Base-by-base conservation (phyloP, 768 basidiomycete genomes). In the Mycena galericulata region DNA sequence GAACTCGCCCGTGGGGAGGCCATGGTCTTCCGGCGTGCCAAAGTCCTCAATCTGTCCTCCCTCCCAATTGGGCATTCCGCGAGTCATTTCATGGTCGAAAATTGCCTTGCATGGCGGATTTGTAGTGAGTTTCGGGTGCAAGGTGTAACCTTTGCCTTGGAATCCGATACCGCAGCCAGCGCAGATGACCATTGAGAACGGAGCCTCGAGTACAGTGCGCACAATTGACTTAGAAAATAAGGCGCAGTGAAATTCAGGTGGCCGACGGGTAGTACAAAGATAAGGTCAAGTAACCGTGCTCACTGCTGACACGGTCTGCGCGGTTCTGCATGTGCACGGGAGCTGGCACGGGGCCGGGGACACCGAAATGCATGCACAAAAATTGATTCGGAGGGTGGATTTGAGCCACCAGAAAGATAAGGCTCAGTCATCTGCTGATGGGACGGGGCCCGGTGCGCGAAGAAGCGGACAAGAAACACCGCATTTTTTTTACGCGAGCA, bases 401-500 rank as follows among this genome's bases (percentile, higher is more conserved):
- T 36, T 6, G 34, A 36, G 34, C 14, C 8, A 36, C 34, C 34
- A 36, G 8, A 36, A 36, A 36, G 41, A 43, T n/a, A n/a, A 43
- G 22, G 11, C n/a, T 38, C 34, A 14, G 36, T 54, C 24, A 38
- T 36, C 8, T 36, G 34, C 34, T 36, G 34, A 36, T 14, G 34
- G 34, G 34, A 14, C 34, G 34, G 34, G n/a, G n/a, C n/a, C n/a
- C n/a, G n/a, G 47, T 11, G 26, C 27, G 15, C 4, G 47, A 12
- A 26, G 26, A 29, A 12, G 11, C 32, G 36, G 53, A 9, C 20
- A 43, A 54, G 18, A 40, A 41, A 57, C 17, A 43, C 56, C 43
- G 54, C 54, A 56, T 2, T 56, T 22, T 56, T 56, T 38, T 26
- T n/a, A n/a, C n/a, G n/a, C n/a, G n/a, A n/a, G n/a, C n/a, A n/a